Evolutionary conservation across 768 basidiomycete species (phyloP), one percentile per base, ranked within the genome.

Genomic region (Infundibulicybe gibba): DNA sequence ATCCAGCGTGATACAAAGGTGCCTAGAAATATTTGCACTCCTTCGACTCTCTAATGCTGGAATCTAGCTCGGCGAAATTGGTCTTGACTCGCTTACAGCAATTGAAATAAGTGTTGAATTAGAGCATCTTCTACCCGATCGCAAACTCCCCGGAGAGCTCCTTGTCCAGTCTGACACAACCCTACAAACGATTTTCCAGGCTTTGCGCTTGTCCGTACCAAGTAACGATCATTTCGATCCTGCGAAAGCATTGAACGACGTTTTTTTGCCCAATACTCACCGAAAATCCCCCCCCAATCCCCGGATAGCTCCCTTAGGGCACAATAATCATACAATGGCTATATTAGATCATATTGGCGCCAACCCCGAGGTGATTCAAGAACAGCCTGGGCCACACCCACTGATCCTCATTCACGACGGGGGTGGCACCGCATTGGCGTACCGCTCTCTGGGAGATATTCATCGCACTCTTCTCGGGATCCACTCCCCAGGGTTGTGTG

Each of bases 371-470:
- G 20, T 42, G 15, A 47, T 47, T 20, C 45, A 41, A 20, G 16
- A 16, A 15, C 17, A 15, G 25, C 19, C 45, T n/a, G 45, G 45
- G 14, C 15, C 38, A 21, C 12, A 2, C 20, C 45, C 45, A 10
- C 40, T 47, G 12, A 30, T 47, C 12, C 45, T 47, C n/a, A 47
- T 47, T 41, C 45, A 47, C 25, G 45, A 47, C 31, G 45, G 45
- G n/a, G 39, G 39, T 25, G 45, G 45, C n/a, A 47, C 45, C 17
- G 21, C 39, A 13, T 41, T 41, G 14, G 45, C 45, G 33, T 47
- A 47, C 38, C 38, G 32, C 33, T 41, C 19, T 16, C 45, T 47
- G 16, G 19, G 39, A 20, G 25, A 47, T 32, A 25, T 47, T 17
- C 16, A 32, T 35, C 19, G 45, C 10, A 47, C 45, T 12, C n/a